phyloP scores from a whole-genome alignment of 805 yeast genomes.

The Lipomyces sp. region DNA sequence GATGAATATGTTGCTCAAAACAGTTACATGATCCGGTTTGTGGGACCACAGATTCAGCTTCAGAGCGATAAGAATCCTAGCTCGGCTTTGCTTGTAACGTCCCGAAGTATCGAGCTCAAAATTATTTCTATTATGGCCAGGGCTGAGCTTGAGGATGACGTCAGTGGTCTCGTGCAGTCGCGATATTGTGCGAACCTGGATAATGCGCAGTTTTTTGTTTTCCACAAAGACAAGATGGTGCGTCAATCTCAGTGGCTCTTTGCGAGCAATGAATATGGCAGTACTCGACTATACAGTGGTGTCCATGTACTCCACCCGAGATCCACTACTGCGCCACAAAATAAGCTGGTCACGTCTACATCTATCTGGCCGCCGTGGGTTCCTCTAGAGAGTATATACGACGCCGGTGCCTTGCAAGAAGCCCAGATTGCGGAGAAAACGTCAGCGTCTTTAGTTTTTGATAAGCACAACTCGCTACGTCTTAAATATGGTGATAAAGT shows the following conservation, averaged over 20 bases:
- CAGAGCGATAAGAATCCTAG: conserved; percentile 57
- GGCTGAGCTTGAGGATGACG: conserved; percentile 50
- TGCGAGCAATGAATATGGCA: conserved; percentile 64
- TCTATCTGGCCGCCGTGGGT: conserved; percentile 89
- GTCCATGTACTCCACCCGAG: conserved; percentile 3
- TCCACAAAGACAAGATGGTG: conserved; percentile 57
- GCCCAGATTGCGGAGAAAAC: conserved; percentile 66
- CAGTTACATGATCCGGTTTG: conserved; percentile 67
- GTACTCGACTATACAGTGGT: conserved; percentile 43
- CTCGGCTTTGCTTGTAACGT: conserved; percentile 68
- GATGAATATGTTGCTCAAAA: conserved; percentile 44
- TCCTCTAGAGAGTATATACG: conserved; percentile 70
- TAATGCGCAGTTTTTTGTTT: conserved; percentile 73
- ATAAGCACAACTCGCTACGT: conserved; percentile 56
- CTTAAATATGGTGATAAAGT: conserved; percentile 41
- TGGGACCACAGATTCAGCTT: conserved; percentile 83
- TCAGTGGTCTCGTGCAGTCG: conserved; percentile 59
- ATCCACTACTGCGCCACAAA: not conserved
- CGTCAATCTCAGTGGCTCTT: conserved; percentile 49
- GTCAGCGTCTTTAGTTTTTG: conserved; percentile 64
- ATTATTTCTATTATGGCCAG: conserved; percentile 66
- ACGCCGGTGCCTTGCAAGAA: conserved; percentile 53
- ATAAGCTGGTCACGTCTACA: not conserved
- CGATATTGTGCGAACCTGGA: conserved; percentile 71
- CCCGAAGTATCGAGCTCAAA: conserved; percentile 72